Evolutionary conservation across 1,139 yeast genomes (phyloP), one percentile per base, ranked within the genome.

Genomic region (Pichia terricola): DNA sequence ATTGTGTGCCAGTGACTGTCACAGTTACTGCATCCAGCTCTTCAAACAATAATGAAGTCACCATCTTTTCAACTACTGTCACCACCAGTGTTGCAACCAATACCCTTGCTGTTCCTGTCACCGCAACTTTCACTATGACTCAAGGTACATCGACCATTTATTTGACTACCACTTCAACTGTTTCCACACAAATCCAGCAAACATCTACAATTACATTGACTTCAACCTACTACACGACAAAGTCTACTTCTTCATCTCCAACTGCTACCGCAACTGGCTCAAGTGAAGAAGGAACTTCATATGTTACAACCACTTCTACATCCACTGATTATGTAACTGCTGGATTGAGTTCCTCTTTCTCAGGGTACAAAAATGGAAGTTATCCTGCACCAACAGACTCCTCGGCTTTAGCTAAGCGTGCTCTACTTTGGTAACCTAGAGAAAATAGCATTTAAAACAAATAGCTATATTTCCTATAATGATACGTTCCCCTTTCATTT

Each of bases 41-140:
- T 11, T 39, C 44, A 10, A 44, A 38, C 34, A 28, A 39, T 27
- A 2, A 40, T 3, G 39, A 45, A 26, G 25, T 26, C 11, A 37
- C 28, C 22, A 40, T 38, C 16, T 46, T 46, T 34, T 9, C 35
- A 6, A 46, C 49, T 5, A 26, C 42, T 26, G 32, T 50, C 3
- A 47, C 51, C 4, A 38, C 52, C 4, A 37, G 42, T 22, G 45
- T 47, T 34, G 46, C 41, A 25, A 43, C 54, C 25, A 53, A 53
- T 4, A 54, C 60, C 6, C 34, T 55, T n/a, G 57, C 61, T 4
- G 34, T 62, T 39, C 63, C 65, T 31, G 47, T 61, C 28, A 55
- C 59, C 30, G 59, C 59, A 7, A 57, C 62, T 3, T 49, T 62
- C 38, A 55, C 64, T 9, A 41, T 61, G 40, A 55, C 63, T 22